Evolutionary conservation across 148 eudicot species (phyloP).

Genomic region (Rhododendron williamsianum): DNA sequence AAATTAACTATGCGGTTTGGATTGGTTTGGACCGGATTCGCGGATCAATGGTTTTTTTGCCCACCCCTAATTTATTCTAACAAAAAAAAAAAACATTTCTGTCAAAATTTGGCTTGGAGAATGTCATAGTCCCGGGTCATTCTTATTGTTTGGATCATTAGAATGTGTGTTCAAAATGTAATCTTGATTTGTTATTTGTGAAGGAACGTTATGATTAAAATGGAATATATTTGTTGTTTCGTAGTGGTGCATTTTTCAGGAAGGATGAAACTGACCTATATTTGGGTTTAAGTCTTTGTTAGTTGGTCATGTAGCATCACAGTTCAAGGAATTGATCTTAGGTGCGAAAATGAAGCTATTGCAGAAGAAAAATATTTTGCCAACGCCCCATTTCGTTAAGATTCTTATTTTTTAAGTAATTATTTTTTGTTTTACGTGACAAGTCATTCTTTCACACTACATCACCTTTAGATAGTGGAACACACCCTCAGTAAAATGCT

Average conservation of each 20-base stretch:
- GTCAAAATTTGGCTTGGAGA: neutral
- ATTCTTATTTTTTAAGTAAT: no score
- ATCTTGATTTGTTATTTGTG: neutral
- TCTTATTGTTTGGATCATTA: neutral
- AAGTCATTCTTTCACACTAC: no score
- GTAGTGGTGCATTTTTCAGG: neutral
- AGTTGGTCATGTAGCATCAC: neutral
- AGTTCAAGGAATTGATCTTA: neutral
- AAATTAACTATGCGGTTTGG: no score
- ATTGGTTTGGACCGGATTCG: no score
- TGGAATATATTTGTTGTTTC: neutral
- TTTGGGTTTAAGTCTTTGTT: neutral
- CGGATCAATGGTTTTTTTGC: no score
- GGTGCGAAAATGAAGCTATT: neutral
- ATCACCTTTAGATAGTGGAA: no score
- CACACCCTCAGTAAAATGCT: neutral
- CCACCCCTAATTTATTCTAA: no score
- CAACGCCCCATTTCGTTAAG: no score
- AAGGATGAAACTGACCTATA: neutral
- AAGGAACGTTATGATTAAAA: neutral
- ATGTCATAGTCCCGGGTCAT: neutral
- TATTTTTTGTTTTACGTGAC: no score
- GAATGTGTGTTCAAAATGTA: neutral
- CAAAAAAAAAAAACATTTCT: neutral
- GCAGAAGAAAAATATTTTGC: neutral